Evolutionary conservation across 805 yeast species (phyloP), one percentile per base, ranked within the genome.

Genomic region (Monosporozyma siamensis): DNA sequence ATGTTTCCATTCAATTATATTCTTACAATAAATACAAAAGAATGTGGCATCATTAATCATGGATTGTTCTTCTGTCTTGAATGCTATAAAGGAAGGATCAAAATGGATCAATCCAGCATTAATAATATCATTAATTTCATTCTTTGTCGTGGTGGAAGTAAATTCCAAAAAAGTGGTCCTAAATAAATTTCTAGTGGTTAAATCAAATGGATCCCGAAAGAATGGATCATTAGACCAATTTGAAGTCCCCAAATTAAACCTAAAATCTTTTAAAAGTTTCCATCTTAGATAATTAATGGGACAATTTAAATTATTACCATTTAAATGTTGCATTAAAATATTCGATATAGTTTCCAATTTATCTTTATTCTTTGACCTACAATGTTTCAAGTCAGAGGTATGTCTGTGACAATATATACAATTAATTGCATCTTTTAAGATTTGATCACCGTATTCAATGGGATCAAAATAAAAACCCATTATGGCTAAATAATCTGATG

Each of bases 11-110:
- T 73, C 77, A 38, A 72, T 65, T 1, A 80, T 70, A 44, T 65
- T 65, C 22, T 69, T 63, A 59, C 90, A 82, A 51, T 68, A 64
- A 42, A 70, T 71, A 58, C 90, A 82, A 12, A 77, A 68, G 8
- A 74, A 74, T 41, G 76, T 69, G 51, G 76, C 80, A 3, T 17
- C n/a, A 65, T 58, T 25, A 64, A 60, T 4, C 9, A 24, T 4
- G 4, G 5, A 17, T 26, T 25, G 10, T 6, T 12, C 22, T 18
- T 17, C 20, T 15, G 49, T 49, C 26, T 48, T 51, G 37, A 54
- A 52, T 2, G 49, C 51, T 2, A 52, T 10, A 67, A 64, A 25
- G 78, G 88, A 38, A 71, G 69, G 57, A 64, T 82, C 59, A 65
- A 75, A 63, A n/a, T 50, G 52, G 12, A 56, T 34, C 14, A 82